Conservation (phyloP, 2,329 filamentous ascomycete species). For the Sporothrix brunneoviolacea region DNA sequence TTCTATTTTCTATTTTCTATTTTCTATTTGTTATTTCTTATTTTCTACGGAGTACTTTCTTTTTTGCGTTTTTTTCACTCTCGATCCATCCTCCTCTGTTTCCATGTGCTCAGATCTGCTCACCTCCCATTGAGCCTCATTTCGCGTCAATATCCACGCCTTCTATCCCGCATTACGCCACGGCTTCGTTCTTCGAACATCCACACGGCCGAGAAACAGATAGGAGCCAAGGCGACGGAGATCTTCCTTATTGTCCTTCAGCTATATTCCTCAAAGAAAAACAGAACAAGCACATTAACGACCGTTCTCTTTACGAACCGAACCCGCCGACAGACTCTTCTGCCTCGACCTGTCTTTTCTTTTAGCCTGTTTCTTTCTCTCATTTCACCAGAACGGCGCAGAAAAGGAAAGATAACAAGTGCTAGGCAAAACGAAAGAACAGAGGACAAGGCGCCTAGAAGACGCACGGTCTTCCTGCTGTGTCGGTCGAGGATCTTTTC, state of each 20-base stretch:
- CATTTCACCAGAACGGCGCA: not conserved
- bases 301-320: not conserved
- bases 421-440: too few relatives aligned
- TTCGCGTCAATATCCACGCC: not conserved
- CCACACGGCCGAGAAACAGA: not conserved
- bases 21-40: not conserved
- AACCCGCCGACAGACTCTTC: not conserved
- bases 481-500: not conserved
- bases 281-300: not conserved
- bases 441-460: too few relatives aligned
- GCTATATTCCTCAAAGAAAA: not conserved
- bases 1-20: not conserved
- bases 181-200: not conserved
- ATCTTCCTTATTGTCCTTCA: too few relatives aligned
- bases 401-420: too few relatives aligned
- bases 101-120: not conserved
- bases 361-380: constrained; percentile 1
- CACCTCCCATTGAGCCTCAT: not conserved
- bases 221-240: too few relatives aligned
- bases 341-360: not conserved
- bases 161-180: not conserved
- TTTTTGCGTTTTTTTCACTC: not conserved
- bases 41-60: not conserved
- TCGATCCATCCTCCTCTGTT: not conserved
- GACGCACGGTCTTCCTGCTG: not conserved